Evolutionary conservation across 129 eudicot species (phyloP).

Genomic region (Chrysanthemum lavandulifolium): DNA sequence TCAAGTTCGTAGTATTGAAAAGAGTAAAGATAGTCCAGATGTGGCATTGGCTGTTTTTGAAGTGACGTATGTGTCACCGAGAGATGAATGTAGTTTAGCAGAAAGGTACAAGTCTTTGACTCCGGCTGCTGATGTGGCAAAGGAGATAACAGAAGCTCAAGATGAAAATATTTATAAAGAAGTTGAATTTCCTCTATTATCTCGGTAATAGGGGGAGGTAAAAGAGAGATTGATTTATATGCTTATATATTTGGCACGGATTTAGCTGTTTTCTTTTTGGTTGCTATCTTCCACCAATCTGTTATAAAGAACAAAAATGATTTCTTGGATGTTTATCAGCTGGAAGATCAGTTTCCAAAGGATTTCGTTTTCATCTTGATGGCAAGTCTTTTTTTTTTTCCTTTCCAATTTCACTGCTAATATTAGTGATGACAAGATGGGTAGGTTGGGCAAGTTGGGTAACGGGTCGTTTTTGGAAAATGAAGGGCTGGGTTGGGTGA

Average conservation of each 20-base stretch:
- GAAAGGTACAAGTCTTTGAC: conserved; percentile 81
- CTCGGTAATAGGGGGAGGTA: conserved; percentile 95
- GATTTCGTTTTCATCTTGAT: conserved; percentile 86
- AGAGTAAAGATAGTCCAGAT: conserved; percentile 67
- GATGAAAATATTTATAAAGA: conserved; percentile 47
- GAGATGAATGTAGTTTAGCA: conserved; percentile 48
- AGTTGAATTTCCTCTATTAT: conserved; percentile 74
- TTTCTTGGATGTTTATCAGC: conserved; percentile 93
- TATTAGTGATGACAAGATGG: not conserved
- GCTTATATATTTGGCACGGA: conserved; percentile 94
- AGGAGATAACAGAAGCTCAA: conserved; percentile 72
- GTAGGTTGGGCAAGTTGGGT: no score
- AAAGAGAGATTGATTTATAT: conserved; percentile 89
- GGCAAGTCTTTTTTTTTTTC: conserved; percentile 48
- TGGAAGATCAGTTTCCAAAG: conserved; percentile 97
- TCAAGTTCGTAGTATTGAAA: conserved; percentile 91
- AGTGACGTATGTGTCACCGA: conserved; percentile 82
- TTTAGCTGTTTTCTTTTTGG: conserved; percentile 86
- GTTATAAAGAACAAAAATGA: conserved; percentile 88
- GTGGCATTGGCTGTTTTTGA: conserved; percentile 86
- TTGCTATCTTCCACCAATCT: conserved; percentile 88
- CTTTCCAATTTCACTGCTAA: not conserved
- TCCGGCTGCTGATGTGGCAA: conserved; percentile 97
- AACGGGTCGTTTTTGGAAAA: no score
- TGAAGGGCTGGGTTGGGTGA: no score